Percentiles rank a stretch among this genome's conserved stretches.
phyloP scores from a whole-genome alignment of 805 yeast species.

The Isabelozyma heimii region DNA sequence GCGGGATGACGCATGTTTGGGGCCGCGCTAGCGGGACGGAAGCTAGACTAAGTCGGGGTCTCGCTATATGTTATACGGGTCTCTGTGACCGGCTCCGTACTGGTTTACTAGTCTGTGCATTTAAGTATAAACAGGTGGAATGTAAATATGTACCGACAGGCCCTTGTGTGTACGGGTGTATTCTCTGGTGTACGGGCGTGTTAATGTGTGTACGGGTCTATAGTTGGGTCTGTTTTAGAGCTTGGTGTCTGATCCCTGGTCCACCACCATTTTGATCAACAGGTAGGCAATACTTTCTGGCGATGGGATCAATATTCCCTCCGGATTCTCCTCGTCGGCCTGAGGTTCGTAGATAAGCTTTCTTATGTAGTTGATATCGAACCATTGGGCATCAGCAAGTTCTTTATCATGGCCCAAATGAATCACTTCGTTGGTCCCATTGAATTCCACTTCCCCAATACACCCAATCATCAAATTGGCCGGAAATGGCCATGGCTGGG shows the following conservation, averaged over 20 bases:
- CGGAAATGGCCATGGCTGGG: slow-evolving; percentile 99
- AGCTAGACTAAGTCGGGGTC: no score
- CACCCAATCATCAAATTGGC: slow-evolving; percentile 94
- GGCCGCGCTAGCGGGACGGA: not conserved
- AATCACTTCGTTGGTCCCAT: slow-evolving; percentile 62
- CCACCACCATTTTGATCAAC: slow-evolving; percentile 42
- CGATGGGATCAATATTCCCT: slow-evolving; percentile 41
- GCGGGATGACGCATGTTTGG: not conserved
- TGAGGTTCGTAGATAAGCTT: slow-evolving; percentile 30
- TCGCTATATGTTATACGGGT: no score
- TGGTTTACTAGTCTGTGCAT: no score
- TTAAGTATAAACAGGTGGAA: not conserved
- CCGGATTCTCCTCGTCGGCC: slow-evolving; percentile 25
- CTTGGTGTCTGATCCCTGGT: slow-evolving; percentile 12
- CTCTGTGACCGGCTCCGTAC: no score
- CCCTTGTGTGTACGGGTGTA: not conserved
- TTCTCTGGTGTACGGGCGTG: no score
- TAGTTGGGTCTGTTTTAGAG: not conserved
- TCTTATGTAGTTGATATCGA: slow-evolving; percentile 53
- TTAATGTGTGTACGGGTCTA: not conserved
- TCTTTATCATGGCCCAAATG: slow-evolving; percentile 83
- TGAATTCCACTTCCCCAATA: slow-evolving; percentile 69
- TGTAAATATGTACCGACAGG: not conserved
- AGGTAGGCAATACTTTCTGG: slow-evolving; percentile 42
- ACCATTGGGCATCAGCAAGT: slow-evolving; percentile 84